Evolutionary conservation across 805 yeast species (phyloP).

Genomic region (Wickerhamiella slavikovae): DNA sequence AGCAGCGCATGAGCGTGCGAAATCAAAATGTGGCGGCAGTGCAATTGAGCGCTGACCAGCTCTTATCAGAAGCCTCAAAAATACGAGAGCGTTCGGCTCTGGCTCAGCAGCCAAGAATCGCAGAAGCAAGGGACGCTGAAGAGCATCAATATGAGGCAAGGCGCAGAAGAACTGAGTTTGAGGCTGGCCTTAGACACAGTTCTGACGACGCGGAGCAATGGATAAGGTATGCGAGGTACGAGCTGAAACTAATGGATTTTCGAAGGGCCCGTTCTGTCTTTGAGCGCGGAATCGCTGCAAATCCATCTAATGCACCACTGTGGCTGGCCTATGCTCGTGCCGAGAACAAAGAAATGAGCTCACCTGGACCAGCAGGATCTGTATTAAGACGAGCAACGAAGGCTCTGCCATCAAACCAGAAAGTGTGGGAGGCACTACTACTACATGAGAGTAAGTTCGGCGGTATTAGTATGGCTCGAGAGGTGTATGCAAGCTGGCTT

Average conservation of each 20-base stretch:
- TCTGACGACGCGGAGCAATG: conserved; percentile 70
- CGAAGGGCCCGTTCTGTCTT: conserved; percentile 67
- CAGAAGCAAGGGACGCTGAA: conserved; percentile 40
- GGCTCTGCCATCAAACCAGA: conserved; percentile 56
- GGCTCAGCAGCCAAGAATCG: background rate
- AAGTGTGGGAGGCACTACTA: conserved; percentile 70
- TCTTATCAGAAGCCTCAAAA: no score
- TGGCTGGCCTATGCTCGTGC: conserved; percentile 72
- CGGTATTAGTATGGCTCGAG: conserved; percentile 38
- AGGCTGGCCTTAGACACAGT: conserved; percentile 71
- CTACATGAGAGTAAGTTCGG: conserved; percentile 64
- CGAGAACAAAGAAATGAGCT: conserved; percentile 49
- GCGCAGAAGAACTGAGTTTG: conserved; percentile 62
- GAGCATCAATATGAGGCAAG: conserved; percentile 61
- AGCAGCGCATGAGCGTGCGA: no score
- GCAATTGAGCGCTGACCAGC: no score
- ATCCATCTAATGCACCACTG: conserved; percentile 53
- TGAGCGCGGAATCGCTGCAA: conserved; percentile 70
- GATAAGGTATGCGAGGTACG: conserved; percentile 83
- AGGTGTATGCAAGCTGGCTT: conserved; percentile 61
- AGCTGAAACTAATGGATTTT: conserved; percentile 56
- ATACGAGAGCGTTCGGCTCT: no score
- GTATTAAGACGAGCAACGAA: conserved; percentile 59
- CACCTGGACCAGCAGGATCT: conserved; percentile 88
- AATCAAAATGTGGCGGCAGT: no score